These are phyloP conservation scores for Gaertneriomyces semiglobifer DNA, from an alignment of 192 early-diverging fungal species.

Conservation along the genomic window DNA sequence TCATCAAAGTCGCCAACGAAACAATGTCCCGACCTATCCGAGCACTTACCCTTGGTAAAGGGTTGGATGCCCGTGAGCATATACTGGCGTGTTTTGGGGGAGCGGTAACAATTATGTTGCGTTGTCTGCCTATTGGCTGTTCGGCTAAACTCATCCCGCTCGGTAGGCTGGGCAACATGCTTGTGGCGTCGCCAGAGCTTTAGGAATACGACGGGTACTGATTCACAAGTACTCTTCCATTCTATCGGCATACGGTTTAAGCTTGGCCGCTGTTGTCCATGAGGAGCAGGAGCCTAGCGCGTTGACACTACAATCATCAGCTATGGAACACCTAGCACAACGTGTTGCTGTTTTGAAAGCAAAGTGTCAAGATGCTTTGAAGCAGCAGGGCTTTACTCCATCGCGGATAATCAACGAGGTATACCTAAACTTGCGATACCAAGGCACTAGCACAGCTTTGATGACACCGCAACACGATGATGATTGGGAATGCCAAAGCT, in stretches of 20 bases:
- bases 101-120: slow-evolving; percentile 39
- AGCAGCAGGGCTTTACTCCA: slow-evolving; percentile 66
- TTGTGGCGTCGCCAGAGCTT: slow-evolving; percentile 80
- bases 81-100: slow-evolving; percentile 91
- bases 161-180: slow-evolving; percentile 88
- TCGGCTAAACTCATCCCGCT: not conserved
- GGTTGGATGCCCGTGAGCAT: slow-evolving; percentile 81
- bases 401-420: slow-evolving; percentile 56
- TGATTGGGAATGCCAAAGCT: slow-evolving; percentile 53
- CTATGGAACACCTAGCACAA: slow-evolving; percentile 44
- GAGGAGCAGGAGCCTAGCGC: slow-evolving; percentile 78
- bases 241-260: slow-evolving; percentile 89
- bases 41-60: slow-evolving; percentile 87
- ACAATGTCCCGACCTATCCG: slow-evolving; percentile 94
- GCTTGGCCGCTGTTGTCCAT: slow-evolving; percentile 86
- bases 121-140: not conserved
- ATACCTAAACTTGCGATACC: slow-evolving; percentile 86
- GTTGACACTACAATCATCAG: not conserved
- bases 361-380: slow-evolving; percentile 51
- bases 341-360: slow-evolving; percentile 50
- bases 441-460: slow-evolving; percentile 87
- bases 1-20: slow-evolving; percentile 94
- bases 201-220: slow-evolving; percentile 83
- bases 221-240: slow-evolving; percentile 88
- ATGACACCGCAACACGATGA: slow-evolving; percentile 67